A percentile compares a stretch with the other conserved stretches of the same genome.
phyloP scores from a whole-genome alignment of 768 basidiomycete species.

The Termitomyces sp. region DNA sequence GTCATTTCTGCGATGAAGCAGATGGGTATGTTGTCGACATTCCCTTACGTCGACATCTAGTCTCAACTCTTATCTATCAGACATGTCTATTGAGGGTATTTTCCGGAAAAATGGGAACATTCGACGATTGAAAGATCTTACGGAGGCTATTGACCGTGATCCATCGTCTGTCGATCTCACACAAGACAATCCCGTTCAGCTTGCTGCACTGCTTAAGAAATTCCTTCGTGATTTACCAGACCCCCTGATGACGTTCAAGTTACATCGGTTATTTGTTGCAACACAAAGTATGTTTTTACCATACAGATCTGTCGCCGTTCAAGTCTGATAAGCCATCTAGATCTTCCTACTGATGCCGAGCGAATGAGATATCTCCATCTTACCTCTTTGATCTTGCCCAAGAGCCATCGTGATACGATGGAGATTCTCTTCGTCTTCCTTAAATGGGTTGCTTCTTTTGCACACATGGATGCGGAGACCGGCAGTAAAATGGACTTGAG shows the following conservation, averaged over 20 bases:
- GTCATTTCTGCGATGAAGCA: conserved; percentile 98
- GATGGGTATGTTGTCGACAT: conserved; percentile 70
- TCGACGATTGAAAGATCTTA: conserved; percentile 82
- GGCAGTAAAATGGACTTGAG: conserved; percentile 97
- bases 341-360: conserved; percentile 66
- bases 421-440: conserved; percentile 97
- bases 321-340: conserved; percentile 31
- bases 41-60: neutral
- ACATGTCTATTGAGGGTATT: conserved; percentile 98
- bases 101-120: conserved; percentile 99
- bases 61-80: conserved; percentile 32
- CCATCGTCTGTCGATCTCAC: conserved; percentile 86
- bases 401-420: conserved; percentile 93
- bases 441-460: conserved; percentile 99
- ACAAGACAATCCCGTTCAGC: conserved; percentile 93
- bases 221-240: conserved; percentile 96
- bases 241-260: conserved; percentile 90
- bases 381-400: conserved; percentile 81
- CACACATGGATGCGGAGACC: conserved; percentile 95
- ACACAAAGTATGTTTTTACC: conserved; percentile 68
- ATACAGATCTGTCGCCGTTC: neutral
- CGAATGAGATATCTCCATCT: conserved; percentile 82
- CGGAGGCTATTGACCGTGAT: conserved; percentile 93
- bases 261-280: conserved; percentile 83
- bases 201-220: conserved; percentile 95